Evolutionary conservation across 164 flowering plant genomes (phyloP).

Genomic region (Chloranthus sessilifolius): DNA sequence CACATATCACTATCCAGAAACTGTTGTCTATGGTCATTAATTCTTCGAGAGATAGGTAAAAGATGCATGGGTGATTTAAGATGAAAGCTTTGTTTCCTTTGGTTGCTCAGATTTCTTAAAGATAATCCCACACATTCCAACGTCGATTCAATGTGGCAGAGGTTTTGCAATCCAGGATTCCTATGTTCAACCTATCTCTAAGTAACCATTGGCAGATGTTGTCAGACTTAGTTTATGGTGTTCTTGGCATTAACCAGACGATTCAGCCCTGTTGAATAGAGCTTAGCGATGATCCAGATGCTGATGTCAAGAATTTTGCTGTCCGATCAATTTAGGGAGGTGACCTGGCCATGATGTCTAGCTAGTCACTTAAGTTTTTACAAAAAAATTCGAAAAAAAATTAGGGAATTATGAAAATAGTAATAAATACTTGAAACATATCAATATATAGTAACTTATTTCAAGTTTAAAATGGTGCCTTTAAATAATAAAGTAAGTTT

Average conservation of each 20-base stretch:
- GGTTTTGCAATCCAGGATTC: slow-evolving; percentile 74
- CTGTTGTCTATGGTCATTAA: slow-evolving; percentile 67
- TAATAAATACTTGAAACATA: too few relatives aligned
- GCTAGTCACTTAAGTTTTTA: too few relatives aligned
- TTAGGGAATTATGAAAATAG: too few relatives aligned
- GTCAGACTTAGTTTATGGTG: background rate
- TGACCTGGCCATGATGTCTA: slow-evolving; percentile 71
- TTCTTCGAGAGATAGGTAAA: slow-evolving; percentile 81
- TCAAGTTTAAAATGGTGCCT: too few relatives aligned
- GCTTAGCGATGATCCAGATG: slow-evolving; percentile 87
- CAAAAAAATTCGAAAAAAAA: too few relatives aligned
- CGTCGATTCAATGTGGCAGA: slow-evolving; percentile 81
- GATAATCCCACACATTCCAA: slow-evolving; percentile 72
- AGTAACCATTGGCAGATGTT: slow-evolving; percentile 20
- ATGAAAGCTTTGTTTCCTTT: too few relatives aligned
- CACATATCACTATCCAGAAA: slow-evolving; percentile 85
- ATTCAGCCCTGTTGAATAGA: slow-evolving; percentile 75
- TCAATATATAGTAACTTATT: too few relatives aligned
- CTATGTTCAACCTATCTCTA: slow-evolving; percentile 70
- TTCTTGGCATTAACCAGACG: slow-evolving; percentile 42
- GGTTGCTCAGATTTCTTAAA: too few relatives aligned
- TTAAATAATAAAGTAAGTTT: too few relatives aligned
- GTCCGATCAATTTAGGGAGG: slow-evolving; percentile 68
- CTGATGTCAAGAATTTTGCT: slow-evolving; percentile 80
- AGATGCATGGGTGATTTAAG: too few relatives aligned